These are phyloP conservation scores for Dinochytrium kinnereticum DNA, from an alignment of 371 early-diverging fungal species.

Conservation along the genomic window DNA sequence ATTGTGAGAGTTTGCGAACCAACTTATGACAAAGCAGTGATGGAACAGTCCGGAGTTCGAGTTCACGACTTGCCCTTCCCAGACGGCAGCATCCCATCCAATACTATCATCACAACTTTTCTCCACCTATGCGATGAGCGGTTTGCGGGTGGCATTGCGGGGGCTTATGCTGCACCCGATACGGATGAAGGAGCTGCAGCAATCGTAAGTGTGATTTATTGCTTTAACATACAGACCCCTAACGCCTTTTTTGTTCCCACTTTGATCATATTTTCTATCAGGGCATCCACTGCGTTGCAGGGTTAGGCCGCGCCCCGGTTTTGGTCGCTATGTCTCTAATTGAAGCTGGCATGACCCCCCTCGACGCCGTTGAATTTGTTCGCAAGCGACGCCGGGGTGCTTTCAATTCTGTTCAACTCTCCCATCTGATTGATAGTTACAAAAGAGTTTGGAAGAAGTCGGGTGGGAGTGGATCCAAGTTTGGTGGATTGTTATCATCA, in stretches of 20 bases:
- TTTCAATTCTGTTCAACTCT: conserved; percentile 70
- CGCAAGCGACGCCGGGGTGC: conserved; percentile 72
- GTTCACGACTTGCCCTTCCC: conserved; percentile 48
- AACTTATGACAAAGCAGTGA: conserved; percentile 30
- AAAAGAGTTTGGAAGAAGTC: conserved; percentile 38
- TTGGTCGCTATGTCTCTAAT: conserved; percentile 73
- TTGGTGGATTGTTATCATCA: not conserved
- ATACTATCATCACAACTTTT: conserved; percentile 29
- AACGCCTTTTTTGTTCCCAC: not conserved
- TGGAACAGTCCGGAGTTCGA: conserved; percentile 33
- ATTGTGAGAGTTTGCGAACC: conserved; percentile 54
- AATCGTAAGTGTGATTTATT: not conserved
- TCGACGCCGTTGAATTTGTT: conserved; percentile 73
- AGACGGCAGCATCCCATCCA: conserved; percentile 48
- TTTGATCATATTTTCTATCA: not conserved
- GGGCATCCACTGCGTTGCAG: conserved; percentile 78
- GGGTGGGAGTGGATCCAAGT: not conserved
- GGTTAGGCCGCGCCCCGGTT: conserved; percentile 79
- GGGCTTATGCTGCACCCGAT: conserved; percentile 2
- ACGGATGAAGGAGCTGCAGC: not conserved
- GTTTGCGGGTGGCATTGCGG: conserved; percentile 35
- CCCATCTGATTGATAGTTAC: conserved; percentile 51
- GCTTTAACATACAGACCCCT: no score
- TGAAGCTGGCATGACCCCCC: conserved; percentile 73
- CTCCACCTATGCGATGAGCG: conserved; percentile 38